phyloP scores from a whole-genome alignment of 306 rosid genomes.

The Astragalus membranaceus region DNA sequence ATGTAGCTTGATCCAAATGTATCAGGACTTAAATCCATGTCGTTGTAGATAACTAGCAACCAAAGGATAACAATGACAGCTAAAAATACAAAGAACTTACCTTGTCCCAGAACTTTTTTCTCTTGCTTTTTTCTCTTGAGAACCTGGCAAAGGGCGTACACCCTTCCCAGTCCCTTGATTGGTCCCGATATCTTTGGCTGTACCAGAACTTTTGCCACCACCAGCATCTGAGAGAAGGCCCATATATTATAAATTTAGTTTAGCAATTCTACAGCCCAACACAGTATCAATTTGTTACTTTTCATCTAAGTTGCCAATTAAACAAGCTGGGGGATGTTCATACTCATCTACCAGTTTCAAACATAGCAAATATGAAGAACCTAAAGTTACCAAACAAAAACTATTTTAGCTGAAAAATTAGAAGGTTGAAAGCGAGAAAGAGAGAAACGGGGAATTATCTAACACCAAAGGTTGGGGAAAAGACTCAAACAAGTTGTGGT shows the following conservation, averaged over 20 bases:
- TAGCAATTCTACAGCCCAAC: constrained; percentile 9
- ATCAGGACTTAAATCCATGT: not conserved
- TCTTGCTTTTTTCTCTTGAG: constrained; percentile 45
- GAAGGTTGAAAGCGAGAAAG: not conserved
- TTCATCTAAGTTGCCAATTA: constrained; percentile 1
- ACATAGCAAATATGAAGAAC: not conserved
- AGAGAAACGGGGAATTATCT: not conserved
- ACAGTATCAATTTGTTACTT: constrained; percentile 6
- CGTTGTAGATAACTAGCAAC: not conserved
- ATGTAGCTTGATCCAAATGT: constrained; percentile 11
- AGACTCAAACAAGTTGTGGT: constrained; percentile 6
- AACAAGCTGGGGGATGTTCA: not conserved
- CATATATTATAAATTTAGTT: constrained; percentile 8
- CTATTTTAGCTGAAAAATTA: not conserved
- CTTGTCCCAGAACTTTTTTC: constrained; percentile 48
- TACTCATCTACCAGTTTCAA: constrained; percentile 8
- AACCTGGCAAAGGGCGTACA: constrained; percentile 31
- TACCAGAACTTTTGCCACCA: constrained; percentile 55
- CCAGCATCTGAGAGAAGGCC: constrained; percentile 56
- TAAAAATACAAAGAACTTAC: constrained; percentile 16
- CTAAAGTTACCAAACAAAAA: not conserved
- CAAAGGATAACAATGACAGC: not conserved
- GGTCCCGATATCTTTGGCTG: constrained; percentile 59
- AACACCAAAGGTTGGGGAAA: not conserved
- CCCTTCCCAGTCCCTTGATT: constrained; percentile 55